Base-by-base conservation (phyloP, 2,329 filamentous ascomycete species). In the Fusarium sp. region DNA sequence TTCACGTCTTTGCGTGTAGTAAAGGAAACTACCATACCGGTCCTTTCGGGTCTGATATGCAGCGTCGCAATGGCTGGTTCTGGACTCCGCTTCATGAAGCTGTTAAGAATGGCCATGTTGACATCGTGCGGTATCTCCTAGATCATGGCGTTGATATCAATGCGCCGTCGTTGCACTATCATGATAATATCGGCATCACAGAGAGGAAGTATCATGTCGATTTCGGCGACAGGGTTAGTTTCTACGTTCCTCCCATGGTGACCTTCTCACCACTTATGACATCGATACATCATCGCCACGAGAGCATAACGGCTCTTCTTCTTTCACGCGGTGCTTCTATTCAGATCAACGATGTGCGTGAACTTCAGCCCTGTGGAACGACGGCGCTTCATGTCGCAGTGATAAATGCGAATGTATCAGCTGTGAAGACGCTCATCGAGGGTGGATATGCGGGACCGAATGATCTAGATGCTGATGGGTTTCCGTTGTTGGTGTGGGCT, bases 401-500 rank as follows among this genome's bases (percentile, higher is more conserved):
- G 9, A 44, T 62, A n/a, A 52, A 48, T 14, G 64, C 52, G 1
- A 65, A 65, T 14, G 28, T 57, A 23, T 4, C 46, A 5, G 38
- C 48, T 4, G 36, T 65, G 4, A 61, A 15, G 26, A 34, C 56
- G 19, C 36, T 67, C 4, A 19, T 67, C 12, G 26, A 58, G 26
- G 52, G 32, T 23, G 57, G 64, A 32, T n/a, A 56, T 21, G 53
- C 50, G 14, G 54, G 59, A 8, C 62, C 64, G 12, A 62, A 66
- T 26, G 64, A 58, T 12, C 32, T 42, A 2, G 62, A 66, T 11
- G 64, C 47, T 6, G 48, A 38, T n/a, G 57, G 49, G 8, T 66
- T 58, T 14, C 62, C 62, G 17, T 62, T 62, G 3, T 23, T 67
- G 44, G 28, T 62, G 2, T 67, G 64, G 64, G 57, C 62, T 4